phyloP scores from a whole-genome alignment of 1,139 yeast genomes.

The Groenewaldozyma auringiensis region DNA sequence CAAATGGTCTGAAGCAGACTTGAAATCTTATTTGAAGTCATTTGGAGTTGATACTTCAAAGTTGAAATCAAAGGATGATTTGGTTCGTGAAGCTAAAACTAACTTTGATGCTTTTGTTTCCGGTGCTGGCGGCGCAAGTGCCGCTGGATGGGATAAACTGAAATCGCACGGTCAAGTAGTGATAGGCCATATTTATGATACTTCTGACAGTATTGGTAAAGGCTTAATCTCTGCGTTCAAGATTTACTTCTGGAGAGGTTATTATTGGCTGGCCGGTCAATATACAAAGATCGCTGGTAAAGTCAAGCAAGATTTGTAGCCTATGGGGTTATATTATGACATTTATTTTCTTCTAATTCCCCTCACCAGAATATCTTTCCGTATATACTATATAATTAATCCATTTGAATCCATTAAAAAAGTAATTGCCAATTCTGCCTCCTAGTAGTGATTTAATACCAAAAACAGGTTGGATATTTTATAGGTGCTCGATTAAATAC shows the following conservation, averaged over 20 bases:
- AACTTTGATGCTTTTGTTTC: constrained; percentile 36
- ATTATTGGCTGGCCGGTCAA: background rate
- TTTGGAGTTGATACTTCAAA: constrained; percentile 41
- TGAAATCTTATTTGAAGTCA: constrained; percentile 44
- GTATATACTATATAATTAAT: no score
- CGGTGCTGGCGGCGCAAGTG: constrained; percentile 11
- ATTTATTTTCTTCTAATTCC: no score
- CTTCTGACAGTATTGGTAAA: background rate
- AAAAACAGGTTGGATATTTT: background rate
- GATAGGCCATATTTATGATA: background rate
- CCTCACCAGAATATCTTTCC: no score
- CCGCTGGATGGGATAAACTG: constrained; percentile 3
- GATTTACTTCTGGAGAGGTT: background rate
- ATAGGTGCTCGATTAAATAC: no score
- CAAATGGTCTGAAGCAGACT: constrained; percentile 48
- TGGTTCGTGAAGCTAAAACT: constrained; percentile 41
- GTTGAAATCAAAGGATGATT: constrained; percentile 37
- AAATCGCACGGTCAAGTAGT: background rate
- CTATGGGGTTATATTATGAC: background rate
- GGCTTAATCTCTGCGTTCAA: background rate
- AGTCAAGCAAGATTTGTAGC: constrained; percentile 1
- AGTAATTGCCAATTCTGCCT: background rate
- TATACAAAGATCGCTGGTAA: background rate
- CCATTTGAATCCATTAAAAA: background rate
- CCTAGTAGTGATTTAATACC: background rate